Percentiles rank a stretch among this genome's conserved stretches.
phyloP scores from a whole-genome alignment of 2,329 filamentous ascomycete species.

The Paracoccidioides brasiliensis region DNA sequence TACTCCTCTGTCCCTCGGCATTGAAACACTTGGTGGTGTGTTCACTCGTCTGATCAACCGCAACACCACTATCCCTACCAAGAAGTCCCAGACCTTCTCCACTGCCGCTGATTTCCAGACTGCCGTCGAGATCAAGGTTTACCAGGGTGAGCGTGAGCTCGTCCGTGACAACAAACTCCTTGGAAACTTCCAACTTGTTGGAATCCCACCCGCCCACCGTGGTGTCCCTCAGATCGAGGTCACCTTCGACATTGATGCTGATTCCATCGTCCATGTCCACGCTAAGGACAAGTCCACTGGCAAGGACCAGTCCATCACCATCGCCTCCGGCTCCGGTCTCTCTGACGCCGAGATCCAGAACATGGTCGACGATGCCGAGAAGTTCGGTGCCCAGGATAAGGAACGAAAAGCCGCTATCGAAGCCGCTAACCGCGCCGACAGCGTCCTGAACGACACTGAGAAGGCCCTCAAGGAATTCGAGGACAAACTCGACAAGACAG shows the following conservation, averaged over 20 bases:
- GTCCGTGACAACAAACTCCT: conserved; percentile 97
- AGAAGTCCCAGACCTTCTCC: conserved; percentile 98
- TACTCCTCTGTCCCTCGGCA: conserved; percentile 90
- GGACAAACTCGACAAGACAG: conserved; percentile 91
- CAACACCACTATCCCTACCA: conserved; percentile 97
- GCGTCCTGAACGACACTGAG: conserved; percentile 92
- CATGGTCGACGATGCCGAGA: conserved; percentile 97
- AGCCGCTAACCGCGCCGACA: conserved; percentile 93
- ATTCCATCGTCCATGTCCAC: conserved; percentile 94
- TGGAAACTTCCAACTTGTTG: conserved; percentile 98
- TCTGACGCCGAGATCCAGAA: conserved; percentile 87
- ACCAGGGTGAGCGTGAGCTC: conserved; percentile 98
- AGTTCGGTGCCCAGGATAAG: conserved; percentile 89
- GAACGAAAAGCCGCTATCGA: conserved; percentile 93
- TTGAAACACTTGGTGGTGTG: conserved; percentile 94
- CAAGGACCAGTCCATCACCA: conserved; percentile 99
- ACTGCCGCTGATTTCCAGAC: conserved; percentile 97
- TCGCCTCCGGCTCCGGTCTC: conserved; percentile 92
- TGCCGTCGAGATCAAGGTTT: conserved; percentile 98
- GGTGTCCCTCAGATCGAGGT: conserved; percentile 95
- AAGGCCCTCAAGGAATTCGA: conserved; percentile 95
- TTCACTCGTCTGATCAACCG: conserved; percentile 98
- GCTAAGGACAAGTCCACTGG: conserved; percentile 98
- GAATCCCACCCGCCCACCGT: conserved; percentile 89
- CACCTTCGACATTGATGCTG: conserved; percentile 96